Evolutionary conservation across 805 yeast species (phyloP), one percentile per base, ranked within the genome.

Genomic region (Ogataea methanolica): DNA sequence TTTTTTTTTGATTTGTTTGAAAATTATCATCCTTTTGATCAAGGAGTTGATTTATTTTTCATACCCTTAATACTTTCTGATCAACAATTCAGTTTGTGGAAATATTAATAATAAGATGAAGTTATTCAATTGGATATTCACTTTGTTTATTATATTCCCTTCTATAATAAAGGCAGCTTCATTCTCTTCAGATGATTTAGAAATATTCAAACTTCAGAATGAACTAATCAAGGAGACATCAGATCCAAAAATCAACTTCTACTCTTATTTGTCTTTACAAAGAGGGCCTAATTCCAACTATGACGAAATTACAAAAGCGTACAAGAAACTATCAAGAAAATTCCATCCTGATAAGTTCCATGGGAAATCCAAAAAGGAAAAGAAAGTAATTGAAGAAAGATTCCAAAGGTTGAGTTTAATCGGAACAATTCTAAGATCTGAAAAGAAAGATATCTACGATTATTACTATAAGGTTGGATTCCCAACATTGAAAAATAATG

Each of bases 291-390:
- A 71, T 33, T 70, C 85, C 1, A 65, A 75, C 0, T 60, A 69
- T 36, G 78, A 78, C 36, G 82, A 82, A 51, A 79, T 86, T 43
- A 71, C 71, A 45, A 80, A 78, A 54, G 85, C 86, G 21, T 85
- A 86, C 68, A 81, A 88, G 60, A 83, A 80, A 57, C 61, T 84
- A 33, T 83, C 96, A 2, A 73, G 85, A 44, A 73, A 72, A 52
- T 73, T 85, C 55, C 99, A 92, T 62, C 99, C 99, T 0, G 99
- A 92, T 67, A 90, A 92, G 65, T 65, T 68, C 31, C 68, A 65
- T 43, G 61, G 49, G 44, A 43, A 51, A 47, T 59, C 51, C 46
- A 46, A 53, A 29, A 50, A 50, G 33, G 43, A 62, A 39, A 71
- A 68, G 48, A 78, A 79, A 52, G 61, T 66, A 21, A 86, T 85